phyloP scores from a whole-genome alignment of 768 basidiomycete species.

The Tylopilus balloui region DNA sequence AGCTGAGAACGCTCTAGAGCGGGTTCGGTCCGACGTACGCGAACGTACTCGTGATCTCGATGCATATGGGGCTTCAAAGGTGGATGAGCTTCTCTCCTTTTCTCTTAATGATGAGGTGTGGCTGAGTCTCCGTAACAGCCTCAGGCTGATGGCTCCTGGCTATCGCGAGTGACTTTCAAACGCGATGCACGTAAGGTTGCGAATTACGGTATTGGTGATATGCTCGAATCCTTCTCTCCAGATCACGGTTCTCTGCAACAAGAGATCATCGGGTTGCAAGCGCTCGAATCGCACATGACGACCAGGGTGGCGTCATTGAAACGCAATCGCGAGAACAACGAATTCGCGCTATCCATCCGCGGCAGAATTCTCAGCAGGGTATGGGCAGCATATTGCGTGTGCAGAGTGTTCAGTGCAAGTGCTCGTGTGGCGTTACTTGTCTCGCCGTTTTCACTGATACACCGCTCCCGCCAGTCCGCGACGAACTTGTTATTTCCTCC shows the following conservation, averaged over 20 bases:
- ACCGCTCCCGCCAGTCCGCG: slow-evolving; percentile 24
- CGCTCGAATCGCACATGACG: slow-evolving; percentile 65
- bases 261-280: slow-evolving; percentile 61
- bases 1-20: slow-evolving; percentile 54
- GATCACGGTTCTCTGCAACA: slow-evolving; percentile 40
- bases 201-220: neutral
- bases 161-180: slow-evolving; percentile 29
- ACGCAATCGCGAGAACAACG: slow-evolving; percentile 43
- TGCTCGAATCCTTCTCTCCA: slow-evolving; percentile 13
- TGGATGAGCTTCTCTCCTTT: slow-evolving; percentile 10
- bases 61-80: slow-evolving; percentile 22
- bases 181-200: slow-evolving; percentile 30
- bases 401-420: slow-evolving; percentile 59
- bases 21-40: slow-evolving; percentile 55
- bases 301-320: slow-evolving; percentile 50
- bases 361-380: slow-evolving; percentile 49
- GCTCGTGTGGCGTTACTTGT: slow-evolving; percentile 5
- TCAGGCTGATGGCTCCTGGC: slow-evolving; percentile 25
- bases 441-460: slow-evolving; percentile 15
- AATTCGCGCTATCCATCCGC: slow-evolving; percentile 49
- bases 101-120: neutral
- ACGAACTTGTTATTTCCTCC: slow-evolving; percentile 33
- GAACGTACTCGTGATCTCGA: slow-evolving; percentile 31
- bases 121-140: slow-evolving; percentile 19
- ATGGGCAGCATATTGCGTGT: slow-evolving; percentile 65